These are phyloP conservation scores for Stygiomarasmius scandens DNA, from an alignment of 1,284 basidiomycete genomes.

Conservation along the genomic window DNA sequence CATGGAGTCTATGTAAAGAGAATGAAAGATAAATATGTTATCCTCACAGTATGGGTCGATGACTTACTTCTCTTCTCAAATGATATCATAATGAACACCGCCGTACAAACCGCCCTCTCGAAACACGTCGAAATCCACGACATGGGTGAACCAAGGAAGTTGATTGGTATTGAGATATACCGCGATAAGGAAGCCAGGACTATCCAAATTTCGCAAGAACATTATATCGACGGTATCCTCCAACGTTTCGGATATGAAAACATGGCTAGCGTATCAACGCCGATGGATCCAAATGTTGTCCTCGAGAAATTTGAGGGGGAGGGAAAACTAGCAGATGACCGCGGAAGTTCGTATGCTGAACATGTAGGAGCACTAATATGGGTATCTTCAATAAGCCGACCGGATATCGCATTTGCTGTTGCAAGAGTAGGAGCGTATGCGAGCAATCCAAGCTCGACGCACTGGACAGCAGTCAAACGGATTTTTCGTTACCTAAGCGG, in stretches of 20 bases:
- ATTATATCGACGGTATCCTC: slow-evolving; percentile 24
- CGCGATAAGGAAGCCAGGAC: slow-evolving; percentile 6
- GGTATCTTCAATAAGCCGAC: neutral
- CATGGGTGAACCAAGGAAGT: neutral
- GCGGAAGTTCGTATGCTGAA: neutral
- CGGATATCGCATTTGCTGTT: neutral
- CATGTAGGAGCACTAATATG: neutral
- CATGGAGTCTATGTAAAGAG: slow-evolving; percentile 24
- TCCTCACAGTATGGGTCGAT: slow-evolving; percentile 23
- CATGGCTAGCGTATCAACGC: slow-evolving; percentile 16
- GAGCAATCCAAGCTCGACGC: neutral
- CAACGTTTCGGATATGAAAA: slow-evolving; percentile 15
- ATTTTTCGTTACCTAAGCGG: neutral
- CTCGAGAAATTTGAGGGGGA: neutral
- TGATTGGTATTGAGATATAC: slow-evolving; percentile 19
- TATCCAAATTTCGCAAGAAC: slow-evolving; percentile 19
- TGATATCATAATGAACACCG: neutral
- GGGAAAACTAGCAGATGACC: neutral
- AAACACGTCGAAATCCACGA: slow-evolving; percentile 1
- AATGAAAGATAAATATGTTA: slow-evolving; percentile 3
- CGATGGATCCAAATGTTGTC: slow-evolving; percentile 11
- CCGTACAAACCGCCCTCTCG: neutral
- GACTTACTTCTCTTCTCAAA: slow-evolving; percentile 16
- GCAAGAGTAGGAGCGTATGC: neutral
- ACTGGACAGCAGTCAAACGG: neutral